These are phyloP conservation scores for Colletotrichum sp. DNA, from an alignment of 2,329 filamentous ascomycete species.

Conservation along the genomic window DNA sequence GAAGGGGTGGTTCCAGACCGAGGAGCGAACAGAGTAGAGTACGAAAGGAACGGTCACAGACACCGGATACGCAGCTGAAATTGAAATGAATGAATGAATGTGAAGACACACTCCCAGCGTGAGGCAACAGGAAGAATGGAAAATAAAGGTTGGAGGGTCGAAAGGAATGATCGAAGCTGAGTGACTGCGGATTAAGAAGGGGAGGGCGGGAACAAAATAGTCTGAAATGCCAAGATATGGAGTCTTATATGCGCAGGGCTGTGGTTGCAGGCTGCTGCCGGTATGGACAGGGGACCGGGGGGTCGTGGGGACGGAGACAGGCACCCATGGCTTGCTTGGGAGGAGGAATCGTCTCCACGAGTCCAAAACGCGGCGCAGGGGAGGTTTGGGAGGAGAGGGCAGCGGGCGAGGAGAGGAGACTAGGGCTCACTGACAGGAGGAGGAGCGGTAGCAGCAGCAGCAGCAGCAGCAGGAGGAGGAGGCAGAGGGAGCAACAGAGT, in stretches of 20 bases:
- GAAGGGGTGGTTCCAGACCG: slow-evolving; percentile 56
- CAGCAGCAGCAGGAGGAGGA: neutral
- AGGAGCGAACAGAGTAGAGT: slow-evolving; percentile 36
- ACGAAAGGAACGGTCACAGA: slow-evolving; percentile 52
- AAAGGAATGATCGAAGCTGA: slow-evolving; percentile 31
- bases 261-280: slow-evolving; percentile 27
- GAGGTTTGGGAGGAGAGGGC: slow-evolving; percentile 10
- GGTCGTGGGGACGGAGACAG: slow-evolving; percentile 25
- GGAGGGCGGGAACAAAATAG: slow-evolving; percentile 33
- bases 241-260: slow-evolving; percentile 37
- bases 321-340: slow-evolving; percentile 18
- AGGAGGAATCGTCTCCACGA: slow-evolving; percentile 38
- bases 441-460: neutral
- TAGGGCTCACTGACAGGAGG: slow-evolving; percentile 28
- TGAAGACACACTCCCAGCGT: slow-evolving; percentile 57
- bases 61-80: slow-evolving; percentile 36
- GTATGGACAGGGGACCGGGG: slow-evolving; percentile 8
- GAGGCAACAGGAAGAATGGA: slow-evolving; percentile 32
- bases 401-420: slow-evolving; percentile 28
- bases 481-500: slow-evolving; percentile 1
- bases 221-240: slow-evolving; percentile 43
- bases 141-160: slow-evolving; percentile 25
- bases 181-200: slow-evolving; percentile 19
- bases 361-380: slow-evolving; percentile 45
- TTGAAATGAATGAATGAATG: slow-evolving; percentile 49